These are phyloP conservation scores for Paradendryphiella salina DNA, from an alignment of 2,329 filamentous ascomycete species.

Conservation along the genomic window DNA sequence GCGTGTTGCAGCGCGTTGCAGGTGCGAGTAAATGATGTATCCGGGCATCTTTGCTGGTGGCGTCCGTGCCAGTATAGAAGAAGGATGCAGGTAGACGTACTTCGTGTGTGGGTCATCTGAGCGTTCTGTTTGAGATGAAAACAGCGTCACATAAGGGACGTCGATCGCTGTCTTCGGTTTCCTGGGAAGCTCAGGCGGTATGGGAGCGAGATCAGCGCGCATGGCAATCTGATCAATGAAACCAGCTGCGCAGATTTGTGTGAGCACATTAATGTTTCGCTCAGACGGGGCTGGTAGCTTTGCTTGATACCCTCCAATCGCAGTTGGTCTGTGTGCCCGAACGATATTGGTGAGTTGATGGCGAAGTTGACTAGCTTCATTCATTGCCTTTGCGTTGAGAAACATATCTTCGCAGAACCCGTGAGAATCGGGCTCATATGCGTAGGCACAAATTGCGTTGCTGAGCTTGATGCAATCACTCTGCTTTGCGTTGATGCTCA, in stretches of 20 bases:
- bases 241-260: conserved; percentile 87
- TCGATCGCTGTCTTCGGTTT: conserved; percentile 86
- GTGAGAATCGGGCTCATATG: conserved; percentile 57
- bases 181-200: conserved; percentile 56
- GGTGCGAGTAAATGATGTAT: conserved; percentile 83
- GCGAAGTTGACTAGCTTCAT: conserved; percentile 81
- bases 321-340: conserved; percentile 67
- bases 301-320: conserved; percentile 46
- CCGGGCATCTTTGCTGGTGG: conserved; percentile 64
- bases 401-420: conserved; percentile 81
- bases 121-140: conserved; percentile 61
- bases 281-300: conserved; percentile 63
- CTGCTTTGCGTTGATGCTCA: conserved; percentile 73
- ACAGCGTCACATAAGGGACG: conserved; percentile 85
- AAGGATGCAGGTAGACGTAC: conserved; percentile 85
- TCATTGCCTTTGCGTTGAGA: conserved; percentile 82
- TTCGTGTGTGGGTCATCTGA: conserved; percentile 58
- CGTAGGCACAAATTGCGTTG: conserved; percentile 82
- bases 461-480: conserved; percentile 90
- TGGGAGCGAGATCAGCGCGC: conserved; percentile 80
- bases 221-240: conserved; percentile 96
- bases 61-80: conserved; percentile 72
- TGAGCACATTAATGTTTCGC: conserved; percentile 73
- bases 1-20: conserved; percentile 68
- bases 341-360: conserved; percentile 82